phyloP scores from a whole-genome alignment of 805 yeast species.

The Candida morakotiae region DNA sequence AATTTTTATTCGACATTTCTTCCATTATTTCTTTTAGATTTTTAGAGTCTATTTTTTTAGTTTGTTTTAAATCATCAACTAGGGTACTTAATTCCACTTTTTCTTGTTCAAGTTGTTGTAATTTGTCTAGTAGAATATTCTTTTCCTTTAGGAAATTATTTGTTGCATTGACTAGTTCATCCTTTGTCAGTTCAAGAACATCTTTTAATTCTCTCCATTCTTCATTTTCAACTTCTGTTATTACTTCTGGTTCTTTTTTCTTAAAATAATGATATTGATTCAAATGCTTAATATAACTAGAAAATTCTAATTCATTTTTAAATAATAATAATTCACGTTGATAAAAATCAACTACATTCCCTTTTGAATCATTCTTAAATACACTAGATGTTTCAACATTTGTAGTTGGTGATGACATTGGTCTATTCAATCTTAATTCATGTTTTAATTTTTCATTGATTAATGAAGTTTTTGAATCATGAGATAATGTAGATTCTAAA shows the following conservation, averaged over 20 bases:
- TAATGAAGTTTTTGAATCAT: constrained; percentile 5
- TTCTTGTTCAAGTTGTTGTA: constrained; percentile 9
- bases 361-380: constrained; percentile 10
- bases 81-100: constrained; percentile 8
- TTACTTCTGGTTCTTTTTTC: constrained; percentile 12
- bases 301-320: constrained; percentile 60
- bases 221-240: constrained; percentile 5
- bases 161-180: constrained; percentile 7
- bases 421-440: constrained; percentile 11
- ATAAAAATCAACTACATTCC: constrained; percentile 40
- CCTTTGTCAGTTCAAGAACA: constrained; percentile 11
- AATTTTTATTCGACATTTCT: constrained; percentile 18
- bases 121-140: constrained; percentile 6
- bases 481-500: neutral
- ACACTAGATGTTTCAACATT: constrained; percentile 19
- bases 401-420: constrained; percentile 18
- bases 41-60: constrained; percentile 7
- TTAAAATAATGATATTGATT: constrained; percentile 27
- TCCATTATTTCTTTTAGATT: constrained; percentile 12
- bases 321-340: constrained; percentile 54
- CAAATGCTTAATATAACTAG: constrained; percentile 48
- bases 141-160: constrained; percentile 9
- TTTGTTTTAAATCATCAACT: constrained; percentile 8
- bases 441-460: constrained; percentile 13
- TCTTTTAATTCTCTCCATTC: neutral